These are phyloP conservation scores for Leccinum rimulosum DNA, from an alignment of 768 basidiomycete genomes.

Conservation along the genomic window DNA sequence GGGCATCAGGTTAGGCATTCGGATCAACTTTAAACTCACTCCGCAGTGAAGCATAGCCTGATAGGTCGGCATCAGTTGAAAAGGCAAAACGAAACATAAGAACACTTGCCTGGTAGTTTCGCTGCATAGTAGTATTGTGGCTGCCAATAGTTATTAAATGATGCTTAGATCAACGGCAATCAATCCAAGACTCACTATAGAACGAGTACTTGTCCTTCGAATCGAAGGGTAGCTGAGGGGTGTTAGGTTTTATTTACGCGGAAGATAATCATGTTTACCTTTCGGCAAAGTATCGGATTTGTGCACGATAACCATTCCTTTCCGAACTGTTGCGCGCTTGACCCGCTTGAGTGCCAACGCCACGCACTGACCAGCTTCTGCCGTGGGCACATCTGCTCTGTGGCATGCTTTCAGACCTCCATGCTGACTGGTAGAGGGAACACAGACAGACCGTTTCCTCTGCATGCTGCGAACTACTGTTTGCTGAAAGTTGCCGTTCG, in stretches of 20 bases:
- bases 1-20: constrained; percentile 5
- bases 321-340: constrained; percentile 74
- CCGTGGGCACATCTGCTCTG: constrained; percentile 76
- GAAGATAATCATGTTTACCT: constrained; percentile 41
- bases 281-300: constrained; percentile 76
- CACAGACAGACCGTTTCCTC: constrained; percentile 69
- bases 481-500: constrained; percentile 81
- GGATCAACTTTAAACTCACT: constrained; percentile 36
- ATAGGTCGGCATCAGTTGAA: not conserved
- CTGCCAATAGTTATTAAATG: constrained; percentile 35
- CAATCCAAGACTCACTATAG: constrained; percentile 64
- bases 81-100: not conserved
- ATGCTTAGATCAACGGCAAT: not conserved
- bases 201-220: constrained; percentile 92
- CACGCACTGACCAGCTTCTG: constrained; percentile 96
- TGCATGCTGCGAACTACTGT: constrained; percentile 90
- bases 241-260: not conserved
- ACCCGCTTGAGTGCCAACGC: constrained; percentile 91
- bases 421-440: not conserved
- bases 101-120: constrained; percentile 77
- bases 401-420: constrained; percentile 2
- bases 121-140: constrained; percentile 91
- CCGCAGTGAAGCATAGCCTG: constrained; percentile 94
- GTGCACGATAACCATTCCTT: constrained; percentile 91
- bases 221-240: constrained; percentile 66